Conservation (phyloP, 164 flowering plant species). For the Cinnamomum chago region DNA sequence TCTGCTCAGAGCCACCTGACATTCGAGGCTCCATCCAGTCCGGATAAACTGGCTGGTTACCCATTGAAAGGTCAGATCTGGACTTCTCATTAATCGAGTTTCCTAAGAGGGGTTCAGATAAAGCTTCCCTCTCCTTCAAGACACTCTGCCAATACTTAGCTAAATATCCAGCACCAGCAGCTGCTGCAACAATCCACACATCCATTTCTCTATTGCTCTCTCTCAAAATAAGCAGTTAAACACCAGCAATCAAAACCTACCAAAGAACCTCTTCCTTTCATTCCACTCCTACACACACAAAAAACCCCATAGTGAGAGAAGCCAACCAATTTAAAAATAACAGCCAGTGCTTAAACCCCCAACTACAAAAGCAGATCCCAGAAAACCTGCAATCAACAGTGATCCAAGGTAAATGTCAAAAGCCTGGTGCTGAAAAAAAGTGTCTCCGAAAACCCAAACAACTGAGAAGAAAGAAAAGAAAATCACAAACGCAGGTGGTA, state of each 20-base stretch:
- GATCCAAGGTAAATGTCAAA: background rate
- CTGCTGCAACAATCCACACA: slow-evolving; percentile 65
- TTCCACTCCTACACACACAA: background rate
- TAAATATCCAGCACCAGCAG: slow-evolving; percentile 65
- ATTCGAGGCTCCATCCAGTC: background rate
- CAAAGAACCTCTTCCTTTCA: background rate
- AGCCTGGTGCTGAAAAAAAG: background rate
- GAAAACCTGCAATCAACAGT: background rate
- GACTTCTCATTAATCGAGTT: slow-evolving; percentile 21
- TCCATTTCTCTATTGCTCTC: slow-evolving; percentile 42
- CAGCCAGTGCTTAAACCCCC: background rate
- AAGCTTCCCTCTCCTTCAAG: slow-evolving; percentile 25
- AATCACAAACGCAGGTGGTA: background rate
- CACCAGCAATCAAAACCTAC: background rate
- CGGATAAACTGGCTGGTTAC: background rate
- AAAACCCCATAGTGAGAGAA: background rate
- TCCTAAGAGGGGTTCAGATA: slow-evolving; percentile 18
- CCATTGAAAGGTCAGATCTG: slow-evolving; percentile 10
- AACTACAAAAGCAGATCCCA: background rate
- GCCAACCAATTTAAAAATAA: background rate
- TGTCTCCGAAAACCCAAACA: background rate
- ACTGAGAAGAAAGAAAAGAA: background rate
- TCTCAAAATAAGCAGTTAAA: background rate
- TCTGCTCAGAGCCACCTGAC: slow-evolving; percentile 4
- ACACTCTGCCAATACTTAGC: slow-evolving; percentile 48